Evolutionary conservation across 225 moss, liverwort and hornwort genomes (phyloP).

Genomic region (Climacium dendroides): DNA sequence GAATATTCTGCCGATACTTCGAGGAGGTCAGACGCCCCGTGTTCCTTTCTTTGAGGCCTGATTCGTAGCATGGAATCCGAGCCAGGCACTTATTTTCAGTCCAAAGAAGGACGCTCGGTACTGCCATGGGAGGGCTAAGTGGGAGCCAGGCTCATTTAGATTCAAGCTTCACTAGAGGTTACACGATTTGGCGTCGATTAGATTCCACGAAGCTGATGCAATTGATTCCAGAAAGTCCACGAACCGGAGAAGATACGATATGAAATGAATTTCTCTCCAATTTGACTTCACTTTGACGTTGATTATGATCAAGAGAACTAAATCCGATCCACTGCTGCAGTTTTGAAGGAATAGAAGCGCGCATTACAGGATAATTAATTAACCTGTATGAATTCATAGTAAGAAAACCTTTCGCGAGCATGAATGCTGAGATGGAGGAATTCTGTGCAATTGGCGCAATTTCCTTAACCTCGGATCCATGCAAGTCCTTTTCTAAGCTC

Average conservation of each 20-base stretch:
- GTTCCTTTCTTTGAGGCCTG: not conserved
- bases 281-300: not conserved
- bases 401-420: not conserved
- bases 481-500: not conserved
- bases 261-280: not conserved
- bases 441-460: not conserved
- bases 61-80: not conserved
- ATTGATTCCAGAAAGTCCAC: not conserved
- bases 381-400: not conserved
- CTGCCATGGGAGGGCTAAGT: not conserved
- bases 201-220: not conserved
- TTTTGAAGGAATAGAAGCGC: too few relatives aligned
- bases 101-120: not conserved
- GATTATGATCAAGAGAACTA: not conserved
- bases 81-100: not conserved
- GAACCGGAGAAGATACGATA: too few relatives aligned
- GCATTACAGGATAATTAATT: not conserved
- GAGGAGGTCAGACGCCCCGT: not conserved
- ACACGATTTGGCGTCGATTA: not conserved
- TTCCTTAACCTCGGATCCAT: not conserved
- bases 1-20: not conserved
- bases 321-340: not conserved
- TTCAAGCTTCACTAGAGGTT: not conserved
- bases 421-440: not conserved
- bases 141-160: not conserved